These are phyloP conservation scores for Lepidium sativum DNA, from an alignment of 345 rosid species.

Conservation along the genomic window DNA sequence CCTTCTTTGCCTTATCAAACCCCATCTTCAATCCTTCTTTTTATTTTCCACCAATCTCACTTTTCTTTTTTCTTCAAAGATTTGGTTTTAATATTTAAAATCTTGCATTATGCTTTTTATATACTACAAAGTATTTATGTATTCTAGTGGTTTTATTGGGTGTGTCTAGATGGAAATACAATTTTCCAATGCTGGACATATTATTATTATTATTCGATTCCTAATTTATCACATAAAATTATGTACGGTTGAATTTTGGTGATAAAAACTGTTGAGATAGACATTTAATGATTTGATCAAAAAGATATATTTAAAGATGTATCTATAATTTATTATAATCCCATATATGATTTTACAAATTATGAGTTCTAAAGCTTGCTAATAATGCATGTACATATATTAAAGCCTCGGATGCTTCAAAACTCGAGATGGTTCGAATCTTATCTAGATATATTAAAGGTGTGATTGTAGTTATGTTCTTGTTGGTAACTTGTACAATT, in stretches of 20 bases:
- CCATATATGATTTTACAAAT: neutral
- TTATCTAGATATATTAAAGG: neutral
- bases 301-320: too few relatives aligned
- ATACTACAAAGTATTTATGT: slow-evolving; percentile 13
- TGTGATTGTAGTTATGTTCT: neutral
- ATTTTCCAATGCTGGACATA: neutral
- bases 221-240: too few relatives aligned
- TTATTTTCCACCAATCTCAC: slow-evolving; percentile 20
- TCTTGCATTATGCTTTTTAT: slow-evolving; percentile 17
- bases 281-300: too few relatives aligned
- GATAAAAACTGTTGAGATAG: too few relatives aligned
- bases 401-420: neutral
- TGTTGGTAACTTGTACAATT: neutral
- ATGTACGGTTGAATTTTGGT: too few relatives aligned
- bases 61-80: slow-evolving; percentile 17
- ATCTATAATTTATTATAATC: neutral
- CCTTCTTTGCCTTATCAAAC: slow-evolving; percentile 33
- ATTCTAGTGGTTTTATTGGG: slow-evolving; percentile 17
- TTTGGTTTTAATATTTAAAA: slow-evolving; percentile 24
- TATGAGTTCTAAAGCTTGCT: neutral
- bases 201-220: neutral
- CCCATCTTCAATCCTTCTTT: slow-evolving; percentile 27
- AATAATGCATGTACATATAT: neutral
- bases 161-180: neutral
- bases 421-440: neutral